These are phyloP conservation scores for Cephalotrichum gorgonifer DNA, from an alignment of 2,329 filamentous ascomycete genomes.

Conservation along the genomic window DNA sequence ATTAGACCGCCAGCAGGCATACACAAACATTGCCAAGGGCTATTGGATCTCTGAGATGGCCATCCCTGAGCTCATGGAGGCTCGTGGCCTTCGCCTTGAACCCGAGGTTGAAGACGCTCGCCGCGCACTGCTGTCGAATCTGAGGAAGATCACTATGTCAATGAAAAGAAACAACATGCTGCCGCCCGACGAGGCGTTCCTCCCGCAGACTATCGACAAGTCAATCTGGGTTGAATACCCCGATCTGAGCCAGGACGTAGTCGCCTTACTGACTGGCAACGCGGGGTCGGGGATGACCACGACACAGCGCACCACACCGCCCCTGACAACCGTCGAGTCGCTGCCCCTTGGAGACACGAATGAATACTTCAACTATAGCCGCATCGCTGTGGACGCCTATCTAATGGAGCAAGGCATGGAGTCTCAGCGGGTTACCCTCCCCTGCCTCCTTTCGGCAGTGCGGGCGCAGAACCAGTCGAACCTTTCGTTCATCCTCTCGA, in stretches of 20 bases:
- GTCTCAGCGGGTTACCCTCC: constrained; percentile 56
- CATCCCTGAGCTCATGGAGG: constrained; percentile 36
- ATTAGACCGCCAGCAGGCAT: constrained; percentile 60
- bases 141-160: constrained; percentile 67
- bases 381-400: constrained; percentile 64
- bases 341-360: constrained; percentile 69
- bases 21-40: constrained; percentile 74
- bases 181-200: constrained; percentile 54
- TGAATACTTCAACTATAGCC: constrained; percentile 67
- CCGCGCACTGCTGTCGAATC: constrained; percentile 47
- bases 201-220: constrained; percentile 72
- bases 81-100: constrained; percentile 29
- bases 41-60: constrained; percentile 65
- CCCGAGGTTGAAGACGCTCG: constrained; percentile 42
- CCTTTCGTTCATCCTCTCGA: constrained; percentile 64
- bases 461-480: constrained; percentile 59
- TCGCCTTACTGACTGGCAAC: constrained; percentile 57
- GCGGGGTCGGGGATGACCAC: constrained; percentile 37
- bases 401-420: constrained; percentile 64
- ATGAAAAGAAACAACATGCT: constrained; percentile 79
- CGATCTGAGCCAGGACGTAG: constrained; percentile 58
- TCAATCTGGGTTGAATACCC: constrained; percentile 77
- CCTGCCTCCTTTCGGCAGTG: constrained; percentile 66
- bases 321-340: constrained; percentile 46
- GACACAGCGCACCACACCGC: constrained; percentile 35